Evolutionary conservation across 2,329 filamentous ascomycete genomes (phyloP).

Genomic region (Phaeosphaeriaceae sp.): DNA sequence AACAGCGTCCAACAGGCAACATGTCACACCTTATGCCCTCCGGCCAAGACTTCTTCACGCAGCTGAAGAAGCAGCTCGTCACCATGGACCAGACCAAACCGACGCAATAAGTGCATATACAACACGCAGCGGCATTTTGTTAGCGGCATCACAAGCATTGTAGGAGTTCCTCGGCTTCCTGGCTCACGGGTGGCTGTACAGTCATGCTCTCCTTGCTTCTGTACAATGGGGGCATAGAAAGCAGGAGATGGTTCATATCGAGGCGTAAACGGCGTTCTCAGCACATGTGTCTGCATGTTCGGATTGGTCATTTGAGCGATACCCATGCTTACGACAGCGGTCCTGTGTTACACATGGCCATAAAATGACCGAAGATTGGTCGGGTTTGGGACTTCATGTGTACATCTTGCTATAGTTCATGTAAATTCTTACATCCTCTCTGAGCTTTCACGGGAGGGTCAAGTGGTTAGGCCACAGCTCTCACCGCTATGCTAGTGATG

Average conservation of each 20-base stretch:
- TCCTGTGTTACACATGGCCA: constrained; percentile 8
- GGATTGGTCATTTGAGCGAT: constrained; percentile 30
- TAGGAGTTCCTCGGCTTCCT: constrained; percentile 40
- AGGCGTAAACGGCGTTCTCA: constrained; percentile 38
- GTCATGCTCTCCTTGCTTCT: constrained; percentile 18
- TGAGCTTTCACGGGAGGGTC: background rate
- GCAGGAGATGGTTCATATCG: constrained; percentile 20
- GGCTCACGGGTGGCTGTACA: constrained; percentile 23
- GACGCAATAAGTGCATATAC: constrained; percentile 27
- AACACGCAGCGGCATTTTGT: constrained; percentile 26
- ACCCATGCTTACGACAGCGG: constrained; percentile 30
- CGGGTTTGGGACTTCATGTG: background rate
- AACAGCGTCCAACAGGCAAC: constrained; percentile 37
- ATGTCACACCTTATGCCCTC: constrained; percentile 53
- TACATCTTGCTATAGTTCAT: background rate
- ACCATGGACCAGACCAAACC: constrained; percentile 49
- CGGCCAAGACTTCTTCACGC: constrained; percentile 55
- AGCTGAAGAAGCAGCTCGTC: constrained; percentile 56
- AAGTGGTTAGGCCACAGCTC: background rate
- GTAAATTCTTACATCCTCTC: constrained; percentile 2
- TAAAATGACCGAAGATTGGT: background rate
- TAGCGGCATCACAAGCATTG: constrained; percentile 48
- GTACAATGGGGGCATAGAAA: constrained; percentile 22
- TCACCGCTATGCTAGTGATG: constrained; percentile 3
- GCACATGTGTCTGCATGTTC: constrained; percentile 13